phyloP scores from a whole-genome alignment of 495 filamentous ascomycete genomes.

The Polyplosphaeria fusca region DNA sequence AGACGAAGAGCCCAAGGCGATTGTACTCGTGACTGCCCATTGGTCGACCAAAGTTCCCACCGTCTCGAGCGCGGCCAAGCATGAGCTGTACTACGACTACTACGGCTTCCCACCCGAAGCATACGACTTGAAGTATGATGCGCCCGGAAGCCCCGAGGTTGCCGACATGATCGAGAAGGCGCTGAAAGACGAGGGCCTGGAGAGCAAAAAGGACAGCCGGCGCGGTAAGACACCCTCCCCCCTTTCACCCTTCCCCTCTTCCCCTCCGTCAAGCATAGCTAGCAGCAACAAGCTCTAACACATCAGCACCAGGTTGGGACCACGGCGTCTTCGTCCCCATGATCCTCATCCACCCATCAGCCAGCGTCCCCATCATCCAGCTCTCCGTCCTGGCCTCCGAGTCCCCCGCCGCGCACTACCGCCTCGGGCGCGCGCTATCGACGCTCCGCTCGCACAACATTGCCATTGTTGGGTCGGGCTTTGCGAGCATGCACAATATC shows the following conservation, averaged over 20 bases:
- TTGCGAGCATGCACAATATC: slow-evolving; percentile 39
- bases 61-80: slow-evolving; percentile 40
- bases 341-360: slow-evolving; percentile 36
- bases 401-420: slow-evolving; percentile 32
- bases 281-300: not conserved
- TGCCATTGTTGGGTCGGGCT: slow-evolving; percentile 39
- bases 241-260: not conserved
- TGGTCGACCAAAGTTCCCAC: slow-evolving; percentile 40
- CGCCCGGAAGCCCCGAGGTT: slow-evolving; percentile 42
- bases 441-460: slow-evolving; percentile 34
- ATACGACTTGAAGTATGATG: slow-evolving; percentile 45
- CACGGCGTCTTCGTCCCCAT: slow-evolving; percentile 45
- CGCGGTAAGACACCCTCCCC: slow-evolving; percentile 24
- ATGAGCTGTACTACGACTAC: slow-evolving; percentile 45
- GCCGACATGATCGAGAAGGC: slow-evolving; percentile 37
- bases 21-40: slow-evolving; percentile 46
- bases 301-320: slow-evolving; percentile 36
- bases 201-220: slow-evolving; percentile 30
- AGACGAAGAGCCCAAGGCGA: slow-evolving; percentile 40
- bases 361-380: slow-evolving; percentile 40
- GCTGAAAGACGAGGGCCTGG: slow-evolving; percentile 35
- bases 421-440: slow-evolving; percentile 35
- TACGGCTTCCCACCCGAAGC: slow-evolving; percentile 43
- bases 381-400: slow-evolving; percentile 38
- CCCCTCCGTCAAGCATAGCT: not conserved